Percentiles rank a stretch among this genome's conserved stretches.
Conservation (phyloP, 257 asterid species). For the Thymus quinquecostatus region DNA sequence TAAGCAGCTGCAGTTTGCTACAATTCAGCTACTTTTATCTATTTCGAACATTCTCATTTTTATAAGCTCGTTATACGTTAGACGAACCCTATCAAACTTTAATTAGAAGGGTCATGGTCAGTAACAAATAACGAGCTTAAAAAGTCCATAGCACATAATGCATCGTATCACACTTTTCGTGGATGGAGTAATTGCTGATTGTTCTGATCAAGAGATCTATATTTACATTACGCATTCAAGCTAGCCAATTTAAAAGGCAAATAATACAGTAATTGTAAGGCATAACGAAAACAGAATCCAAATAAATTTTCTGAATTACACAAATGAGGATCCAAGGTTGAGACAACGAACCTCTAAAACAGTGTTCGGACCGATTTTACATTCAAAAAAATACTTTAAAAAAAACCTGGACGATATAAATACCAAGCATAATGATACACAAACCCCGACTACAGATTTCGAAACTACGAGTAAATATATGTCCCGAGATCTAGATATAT, state of each 20-base stretch:
- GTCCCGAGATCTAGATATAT: slow-evolving; percentile 32
- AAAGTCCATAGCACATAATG: no score
- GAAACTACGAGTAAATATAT: slow-evolving; percentile 29
- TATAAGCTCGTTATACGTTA: no score
- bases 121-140: no score
- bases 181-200: background rate
- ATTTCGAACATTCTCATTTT: no score
- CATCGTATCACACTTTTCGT: no score
- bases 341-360: slow-evolving; percentile 12
- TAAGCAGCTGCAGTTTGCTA: slow-evolving; percentile 8
- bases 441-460: slow-evolving; percentile 25
- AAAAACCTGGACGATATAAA: slow-evolving; percentile 22
- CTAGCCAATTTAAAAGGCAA: no score
- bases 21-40: slow-evolving; percentile 19
- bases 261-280: background rate
- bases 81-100: no score
- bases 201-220: no score
- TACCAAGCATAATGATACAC: slow-evolving; percentile 35
- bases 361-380: slow-evolving; percentile 6
- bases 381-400: slow-evolving; percentile 22
- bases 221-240: background rate
- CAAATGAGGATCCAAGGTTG: slow-evolving; percentile 9
- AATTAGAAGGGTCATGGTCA: no score
- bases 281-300: slow-evolving; percentile 3
- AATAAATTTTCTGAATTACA: slow-evolving; percentile 24